Percentiles rank a stretch among this genome's conserved stretches.
Evolutionary conservation across 2,329 filamentous ascomycete species (phyloP).

Genomic region (Ustulina deusta): DNA sequence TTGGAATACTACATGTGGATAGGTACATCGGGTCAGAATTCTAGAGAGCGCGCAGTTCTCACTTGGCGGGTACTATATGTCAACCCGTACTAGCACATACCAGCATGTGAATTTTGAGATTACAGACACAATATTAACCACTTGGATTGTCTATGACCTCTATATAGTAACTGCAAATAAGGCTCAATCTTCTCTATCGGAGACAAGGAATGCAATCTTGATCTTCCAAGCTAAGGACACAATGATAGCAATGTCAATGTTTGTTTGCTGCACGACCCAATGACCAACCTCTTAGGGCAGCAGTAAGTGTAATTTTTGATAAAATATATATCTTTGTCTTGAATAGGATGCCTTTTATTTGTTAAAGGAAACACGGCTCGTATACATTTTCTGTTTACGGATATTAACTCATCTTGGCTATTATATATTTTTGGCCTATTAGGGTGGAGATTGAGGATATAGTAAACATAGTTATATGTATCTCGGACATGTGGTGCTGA

Average conservation of each 20-base stretch:
- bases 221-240: background rate
- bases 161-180: background rate
- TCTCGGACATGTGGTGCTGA: conserved; percentile 23
- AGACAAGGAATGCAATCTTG: background rate
- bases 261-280: background rate
- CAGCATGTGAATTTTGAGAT: background rate
- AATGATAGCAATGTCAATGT: background rate
- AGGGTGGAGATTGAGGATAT: conserved; percentile 17
- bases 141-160: background rate
- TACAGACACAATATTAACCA: background rate
- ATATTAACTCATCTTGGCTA: conserved; percentile 4
- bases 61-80: background rate
- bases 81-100: background rate
- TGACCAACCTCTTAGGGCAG: background rate
- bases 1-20: too few relatives aligned
- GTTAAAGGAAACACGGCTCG: background rate
- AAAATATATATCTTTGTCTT: background rate
- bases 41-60: background rate
- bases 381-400: conserved; percentile 16
- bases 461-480: conserved; percentile 19
- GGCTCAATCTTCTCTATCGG: background rate
- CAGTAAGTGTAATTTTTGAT: background rate
- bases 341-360: background rate
- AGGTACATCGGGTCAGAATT: background rate
- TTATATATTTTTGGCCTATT: conserved; percentile 21